Evolutionary conservation across 2,329 filamentous ascomycete species (phyloP), one percentile per base, ranked within the genome.

Genomic region (Trichoderma harzianum): DNA sequence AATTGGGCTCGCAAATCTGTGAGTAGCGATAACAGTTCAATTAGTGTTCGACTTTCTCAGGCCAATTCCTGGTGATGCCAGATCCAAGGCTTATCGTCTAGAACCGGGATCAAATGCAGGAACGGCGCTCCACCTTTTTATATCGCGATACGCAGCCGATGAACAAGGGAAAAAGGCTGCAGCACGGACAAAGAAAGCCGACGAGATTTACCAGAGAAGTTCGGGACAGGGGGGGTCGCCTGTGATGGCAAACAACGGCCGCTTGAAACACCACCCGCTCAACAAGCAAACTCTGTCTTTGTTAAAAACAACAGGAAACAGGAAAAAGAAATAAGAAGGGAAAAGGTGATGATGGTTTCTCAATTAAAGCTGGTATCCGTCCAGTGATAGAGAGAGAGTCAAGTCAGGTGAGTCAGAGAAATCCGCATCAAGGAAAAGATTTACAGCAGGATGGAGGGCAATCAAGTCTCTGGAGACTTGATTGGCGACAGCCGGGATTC

Each of bases 371-470:
- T 6, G 21, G 12, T 58, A 18, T 43, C 34, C 60, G 60, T 61
- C 43, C 28, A 39, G 24, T 16, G 3, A 39, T 7, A 39, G 36
- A 39, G 36, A 39, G 36, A 39, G 36, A 1, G 6, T 18, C 14
- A 39, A 55, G 21, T 57, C 26, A 36, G 66, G 66, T 69, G 66
- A 69, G 66, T 69, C 57, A 53, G 36, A 60, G 21, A 69, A 60
- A 30, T 24, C 24, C 55, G 66, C 66, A 34, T 69, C 16, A 34
- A 69, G 66, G 66, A 61, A 69, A 53, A 61, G 66, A 69, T 69
- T 36, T 36, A 62, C 57, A 26, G 21, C 47, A 55, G 14, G 16
- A 57, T 51, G 62, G 62, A 65, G 32, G 51, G 64, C 64, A 43
- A 57, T 57, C 63, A 66, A 55, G 36, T 53, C 39, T 28, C 57